These are phyloP conservation scores for Flaveria ramosissima DNA, from an alignment of 129 eudicot species.

Conservation along the genomic window DNA sequence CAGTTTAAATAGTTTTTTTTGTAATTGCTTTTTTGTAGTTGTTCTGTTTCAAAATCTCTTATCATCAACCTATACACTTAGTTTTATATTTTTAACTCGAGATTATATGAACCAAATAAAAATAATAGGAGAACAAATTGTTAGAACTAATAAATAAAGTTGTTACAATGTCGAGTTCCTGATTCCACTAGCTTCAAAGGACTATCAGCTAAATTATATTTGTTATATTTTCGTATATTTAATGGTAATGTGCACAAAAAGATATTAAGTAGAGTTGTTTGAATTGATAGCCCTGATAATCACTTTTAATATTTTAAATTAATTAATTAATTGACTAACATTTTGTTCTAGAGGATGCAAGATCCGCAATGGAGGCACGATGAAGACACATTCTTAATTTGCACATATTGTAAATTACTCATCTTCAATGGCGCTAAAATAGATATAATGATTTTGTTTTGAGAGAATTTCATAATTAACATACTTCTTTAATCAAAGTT, in stretches of 20 bases:
- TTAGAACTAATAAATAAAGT: no score
- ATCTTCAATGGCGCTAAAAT: conserved; percentile 14
- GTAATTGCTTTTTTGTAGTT: no score
- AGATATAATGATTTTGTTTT: no score
- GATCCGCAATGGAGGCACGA: conserved; percentile 31
- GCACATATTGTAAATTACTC: conserved; percentile 15
- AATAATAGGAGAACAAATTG: no score
- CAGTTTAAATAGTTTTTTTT: no score
- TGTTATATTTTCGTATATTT: no score
- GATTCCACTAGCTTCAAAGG: no score
- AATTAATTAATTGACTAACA: background rate
- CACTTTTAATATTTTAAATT: background rate
- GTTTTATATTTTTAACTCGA: no score
- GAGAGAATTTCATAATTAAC: background rate
- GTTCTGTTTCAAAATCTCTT: no score
- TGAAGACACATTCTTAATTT: background rate
- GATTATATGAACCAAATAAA: no score
- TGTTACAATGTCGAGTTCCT: background rate
- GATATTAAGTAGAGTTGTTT: background rate
- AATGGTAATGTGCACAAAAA: background rate
- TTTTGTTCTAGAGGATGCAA: conserved; percentile 17
- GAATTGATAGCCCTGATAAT: background rate
- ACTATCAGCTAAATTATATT: background rate
- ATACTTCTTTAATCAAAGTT: background rate
- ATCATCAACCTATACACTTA: no score